phyloP scores from a whole-genome alignment of 768 basidiomycete genomes.

The Lentinula sp. region DNA sequence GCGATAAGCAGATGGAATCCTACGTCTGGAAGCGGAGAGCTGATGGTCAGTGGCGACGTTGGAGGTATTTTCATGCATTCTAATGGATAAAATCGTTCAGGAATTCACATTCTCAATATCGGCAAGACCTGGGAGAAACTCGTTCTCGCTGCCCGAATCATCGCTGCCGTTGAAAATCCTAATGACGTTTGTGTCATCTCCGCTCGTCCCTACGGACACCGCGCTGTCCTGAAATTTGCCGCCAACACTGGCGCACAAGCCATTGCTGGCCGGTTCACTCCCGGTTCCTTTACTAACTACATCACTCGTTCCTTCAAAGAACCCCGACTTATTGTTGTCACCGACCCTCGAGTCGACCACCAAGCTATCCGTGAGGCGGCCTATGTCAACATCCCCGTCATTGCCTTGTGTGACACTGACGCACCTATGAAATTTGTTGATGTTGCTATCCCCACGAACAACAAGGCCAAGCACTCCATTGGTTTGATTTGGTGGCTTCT shows the following conservation, averaged over 20 bases:
- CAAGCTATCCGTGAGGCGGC: slow-evolving; percentile 99
- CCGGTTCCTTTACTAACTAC: slow-evolving; percentile 99
- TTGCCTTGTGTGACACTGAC: slow-evolving; percentile 98
- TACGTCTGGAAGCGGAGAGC: slow-evolving; percentile 97
- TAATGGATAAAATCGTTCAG: slow-evolving; percentile 33
- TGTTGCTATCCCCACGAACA: slow-evolving; percentile 98
- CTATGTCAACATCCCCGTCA: slow-evolving; percentile 99
- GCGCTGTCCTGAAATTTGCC: slow-evolving; percentile 97
- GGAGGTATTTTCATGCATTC: neutral
- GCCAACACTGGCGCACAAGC: slow-evolving; percentile 98
- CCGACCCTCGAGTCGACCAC: slow-evolving; percentile 99
- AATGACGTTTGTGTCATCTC: slow-evolving; percentile 98
- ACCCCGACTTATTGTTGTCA: slow-evolving; percentile 96
- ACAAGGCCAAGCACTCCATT: slow-evolving; percentile 96
- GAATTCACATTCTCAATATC: slow-evolving; percentile 95
- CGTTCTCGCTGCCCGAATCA: slow-evolving; percentile 94
- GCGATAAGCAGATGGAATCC: slow-evolving; percentile 97
- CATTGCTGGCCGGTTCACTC: slow-evolving; percentile 98
- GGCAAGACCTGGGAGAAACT: slow-evolving; percentile 99
- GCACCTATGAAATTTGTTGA: slow-evolving; percentile 97
- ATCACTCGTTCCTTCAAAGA: slow-evolving; percentile 99
- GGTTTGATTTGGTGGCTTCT: slow-evolving; percentile 98
- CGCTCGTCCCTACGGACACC: slow-evolving; percentile 97
- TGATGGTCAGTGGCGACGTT: slow-evolving; percentile 60
- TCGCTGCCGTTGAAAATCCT: slow-evolving; percentile 97